A percentile compares a stretch with the other conserved stretches of the same genome.
These are phyloP conservation scores for Candida gigantensis DNA, from an alignment of 1,139 yeast genomes.

Conservation along the genomic window DNA sequence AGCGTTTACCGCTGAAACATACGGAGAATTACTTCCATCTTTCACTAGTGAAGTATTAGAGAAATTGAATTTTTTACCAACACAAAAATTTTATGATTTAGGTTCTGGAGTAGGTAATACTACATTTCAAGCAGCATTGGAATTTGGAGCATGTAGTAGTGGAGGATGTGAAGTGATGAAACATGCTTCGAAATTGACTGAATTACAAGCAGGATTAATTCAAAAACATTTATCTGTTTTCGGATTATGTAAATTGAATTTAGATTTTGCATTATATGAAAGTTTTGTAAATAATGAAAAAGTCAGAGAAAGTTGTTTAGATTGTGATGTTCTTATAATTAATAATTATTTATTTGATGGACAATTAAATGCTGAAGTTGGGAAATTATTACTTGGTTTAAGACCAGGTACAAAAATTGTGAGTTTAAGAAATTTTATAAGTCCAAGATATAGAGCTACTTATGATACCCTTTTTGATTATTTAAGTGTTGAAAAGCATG, in stretches of 20 bases:
- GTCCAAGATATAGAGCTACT: conserved; percentile 55
- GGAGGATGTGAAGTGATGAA: conserved; percentile 92
- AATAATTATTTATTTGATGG: conserved; percentile 85
- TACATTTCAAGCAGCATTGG: conserved; percentile 84
- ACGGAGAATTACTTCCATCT: conserved; percentile 85
- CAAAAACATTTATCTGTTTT: conserved; percentile 56
- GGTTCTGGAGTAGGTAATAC: conserved; percentile 97
- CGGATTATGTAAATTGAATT: conserved; percentile 61
- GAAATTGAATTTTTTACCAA: conserved; percentile 57
- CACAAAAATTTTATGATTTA: conserved; percentile 70
- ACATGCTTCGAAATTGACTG: conserved; percentile 72
- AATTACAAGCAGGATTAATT: conserved; percentile 59
- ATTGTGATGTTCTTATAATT: conserved; percentile 72
- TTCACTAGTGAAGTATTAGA: conserved; percentile 70
- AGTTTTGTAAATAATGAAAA: conserved; percentile 68
- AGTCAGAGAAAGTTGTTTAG: conserved; percentile 54
- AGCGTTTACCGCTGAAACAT: conserved; percentile 88
- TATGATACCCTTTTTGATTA: conserved; percentile 63
- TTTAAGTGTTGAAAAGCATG: conserved; percentile 62
- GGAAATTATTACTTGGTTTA: conserved; percentile 61
- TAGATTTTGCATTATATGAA: conserved; percentile 62
- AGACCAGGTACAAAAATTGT: conserved; percentile 78
- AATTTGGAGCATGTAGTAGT: conserved; percentile 71
- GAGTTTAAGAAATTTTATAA: conserved; percentile 73
- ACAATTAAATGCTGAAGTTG: conserved; percentile 65